Conservation (phyloP, 2,329 filamentous ascomycete genomes). For the Xylaria sp. region DNA sequence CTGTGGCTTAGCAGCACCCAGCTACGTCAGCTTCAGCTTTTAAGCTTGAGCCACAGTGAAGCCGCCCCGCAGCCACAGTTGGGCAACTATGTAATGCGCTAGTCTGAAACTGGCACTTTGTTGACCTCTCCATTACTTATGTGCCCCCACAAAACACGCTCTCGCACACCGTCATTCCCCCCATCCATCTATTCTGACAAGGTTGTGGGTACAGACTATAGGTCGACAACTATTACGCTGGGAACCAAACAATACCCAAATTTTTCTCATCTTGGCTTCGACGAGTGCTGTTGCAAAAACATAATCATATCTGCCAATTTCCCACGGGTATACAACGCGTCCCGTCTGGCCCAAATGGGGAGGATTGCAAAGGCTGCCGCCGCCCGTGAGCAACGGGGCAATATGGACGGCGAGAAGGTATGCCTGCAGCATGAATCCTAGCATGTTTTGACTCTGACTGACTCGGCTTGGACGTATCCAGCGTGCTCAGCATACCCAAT, state of each 20-base stretch:
- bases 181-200: constrained; percentile 8
- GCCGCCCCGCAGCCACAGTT: constrained; percentile 10
- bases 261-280: background rate
- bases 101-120: constrained; percentile 35
- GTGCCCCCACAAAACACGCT: constrained; percentile 37
- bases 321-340: constrained; percentile 12
- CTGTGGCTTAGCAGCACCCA: constrained; percentile 9
- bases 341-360: constrained; percentile 42
- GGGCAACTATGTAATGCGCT: constrained; percentile 6
- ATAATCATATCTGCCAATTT: background rate
- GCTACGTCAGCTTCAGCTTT: constrained; percentile 12
- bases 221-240: constrained; percentile 17
- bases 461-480: constrained; percentile 40
- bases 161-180: constrained; percentile 25
- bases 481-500: constrained; percentile 57
- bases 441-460: background rate
- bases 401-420: constrained; percentile 54
- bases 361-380: constrained; percentile 44
- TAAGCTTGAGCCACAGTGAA: constrained; percentile 20
- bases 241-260: background rate
- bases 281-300: background rate
- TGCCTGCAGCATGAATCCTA: background rate
- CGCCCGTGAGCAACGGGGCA: constrained; percentile 46
- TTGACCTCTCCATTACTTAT: constrained; percentile 32
- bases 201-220: constrained; percentile 17